Percentiles rank a stretch among this genome's conserved stretches.
Conservation (phyloP, 164 flowering plant species). For the Stephania japonica region DNA sequence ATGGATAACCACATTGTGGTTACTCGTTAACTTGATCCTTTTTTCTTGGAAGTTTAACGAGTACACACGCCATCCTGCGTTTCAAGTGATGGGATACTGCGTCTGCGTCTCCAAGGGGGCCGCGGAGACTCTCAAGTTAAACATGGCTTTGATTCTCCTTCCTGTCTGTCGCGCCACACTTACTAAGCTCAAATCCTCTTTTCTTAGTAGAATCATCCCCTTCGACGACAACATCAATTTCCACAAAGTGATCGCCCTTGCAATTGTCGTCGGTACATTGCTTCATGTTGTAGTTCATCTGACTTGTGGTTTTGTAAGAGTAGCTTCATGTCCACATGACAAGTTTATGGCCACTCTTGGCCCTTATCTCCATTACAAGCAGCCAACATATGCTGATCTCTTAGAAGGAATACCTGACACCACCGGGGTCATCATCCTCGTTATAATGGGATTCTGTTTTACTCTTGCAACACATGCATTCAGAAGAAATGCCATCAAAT, state of each 20-base stretch:
- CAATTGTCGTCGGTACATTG: slow-evolving; percentile 37
- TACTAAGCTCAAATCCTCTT: slow-evolving; percentile 66
- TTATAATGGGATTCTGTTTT: slow-evolving; percentile 68
- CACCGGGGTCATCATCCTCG: slow-evolving; percentile 62
- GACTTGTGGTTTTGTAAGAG: slow-evolving; percentile 58
- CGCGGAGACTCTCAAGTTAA: slow-evolving; percentile 78
- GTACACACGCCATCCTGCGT: slow-evolving; percentile 23
- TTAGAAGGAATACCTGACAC: slow-evolving; percentile 29
- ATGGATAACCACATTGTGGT: slow-evolving; percentile 62
- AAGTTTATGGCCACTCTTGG: slow-evolving; percentile 42
- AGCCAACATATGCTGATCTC: slow-evolving; percentile 51
- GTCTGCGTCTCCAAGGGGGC: slow-evolving; percentile 82
- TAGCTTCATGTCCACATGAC: slow-evolving; percentile 27
- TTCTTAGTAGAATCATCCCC: slow-evolving; percentile 49
- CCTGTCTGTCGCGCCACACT: slow-evolving; percentile 86
- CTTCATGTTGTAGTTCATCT: slow-evolving; percentile 49
- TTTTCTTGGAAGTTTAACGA: slow-evolving; percentile 54
- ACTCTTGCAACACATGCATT: slow-evolving; percentile 70
- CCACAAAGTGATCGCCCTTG: slow-evolving; percentile 70
- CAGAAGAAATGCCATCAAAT: slow-evolving; percentile 65
- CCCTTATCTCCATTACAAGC: slow-evolving; percentile 33
- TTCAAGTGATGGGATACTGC: slow-evolving; percentile 65
- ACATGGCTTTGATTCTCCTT: slow-evolving; percentile 85
- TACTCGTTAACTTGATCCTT: slow-evolving; percentile 36
- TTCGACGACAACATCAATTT: slow-evolving; percentile 93